Percentiles rank a stretch among this genome's conserved stretches.
These are phyloP conservation scores for Chaetomium fimeti DNA, from an alignment of 495 filamentous ascomycete species.

Conservation along the genomic window DNA sequence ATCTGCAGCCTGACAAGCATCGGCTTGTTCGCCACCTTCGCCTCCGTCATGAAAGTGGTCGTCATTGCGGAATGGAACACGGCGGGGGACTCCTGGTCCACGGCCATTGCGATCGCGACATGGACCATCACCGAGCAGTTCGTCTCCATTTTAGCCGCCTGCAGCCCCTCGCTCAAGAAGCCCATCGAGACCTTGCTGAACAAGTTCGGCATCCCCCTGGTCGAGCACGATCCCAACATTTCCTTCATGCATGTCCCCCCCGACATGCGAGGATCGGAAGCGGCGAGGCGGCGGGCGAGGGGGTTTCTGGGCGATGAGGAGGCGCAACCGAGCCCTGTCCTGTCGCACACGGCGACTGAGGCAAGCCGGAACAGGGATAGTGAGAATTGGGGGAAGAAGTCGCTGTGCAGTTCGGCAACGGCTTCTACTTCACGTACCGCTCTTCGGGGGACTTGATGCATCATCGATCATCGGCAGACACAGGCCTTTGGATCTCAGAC, in stretches of 20 bases:
- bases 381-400: background rate
- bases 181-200: slow-evolving; percentile 24
- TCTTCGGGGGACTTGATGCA: background rate
- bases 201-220: slow-evolving; percentile 19
- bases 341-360: background rate
- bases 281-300: slow-evolving; percentile 9
- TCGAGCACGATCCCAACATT: slow-evolving; percentile 15
- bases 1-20: slow-evolving; percentile 28
- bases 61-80: slow-evolving; percentile 11
- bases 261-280: background rate
- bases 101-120: slow-evolving; percentile 23
- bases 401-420: background rate
- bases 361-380: background rate
- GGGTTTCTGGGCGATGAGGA: slow-evolving; percentile 2
- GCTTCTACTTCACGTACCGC: background rate
- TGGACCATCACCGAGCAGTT: slow-evolving; percentile 30
- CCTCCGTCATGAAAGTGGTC: slow-evolving; percentile 25
- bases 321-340: background rate
- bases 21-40: slow-evolving; percentile 25
- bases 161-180: slow-evolving; percentile 28
- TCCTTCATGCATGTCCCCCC: slow-evolving; percentile 20
- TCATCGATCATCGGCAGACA: background rate
- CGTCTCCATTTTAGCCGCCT: slow-evolving; percentile 25
- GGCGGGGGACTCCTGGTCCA: slow-evolving; percentile 16
- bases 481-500: too few relatives aligned